phyloP scores from a whole-genome alignment of 495 filamentous ascomycete species.

The Penicillium manginii region DNA sequence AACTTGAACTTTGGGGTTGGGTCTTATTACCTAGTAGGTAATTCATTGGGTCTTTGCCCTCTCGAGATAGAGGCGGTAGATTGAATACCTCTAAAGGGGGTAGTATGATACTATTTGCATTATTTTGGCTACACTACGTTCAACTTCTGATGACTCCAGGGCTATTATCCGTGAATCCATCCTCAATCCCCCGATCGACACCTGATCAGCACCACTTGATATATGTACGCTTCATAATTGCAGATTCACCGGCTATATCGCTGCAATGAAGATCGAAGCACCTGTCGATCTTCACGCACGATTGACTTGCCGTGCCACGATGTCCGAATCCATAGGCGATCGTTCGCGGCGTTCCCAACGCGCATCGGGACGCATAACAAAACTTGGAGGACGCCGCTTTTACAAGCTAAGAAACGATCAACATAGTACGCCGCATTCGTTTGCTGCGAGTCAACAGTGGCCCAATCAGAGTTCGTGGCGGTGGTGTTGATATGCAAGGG shows the following conservation, averaged over 20 bases:
- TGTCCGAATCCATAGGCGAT: slow-evolving; percentile 2
- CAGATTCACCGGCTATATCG: not conserved
- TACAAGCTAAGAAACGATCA: slow-evolving; percentile 10
- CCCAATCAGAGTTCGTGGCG: slow-evolving; percentile 2
- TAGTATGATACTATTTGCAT: too few relatives aligned
- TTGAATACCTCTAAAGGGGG: too few relatives aligned
- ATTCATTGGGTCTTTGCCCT: too few relatives aligned
- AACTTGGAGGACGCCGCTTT: not conserved
- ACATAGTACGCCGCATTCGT: slow-evolving; percentile 10
- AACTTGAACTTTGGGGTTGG: too few relatives aligned
- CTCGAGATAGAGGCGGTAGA: too few relatives aligned
- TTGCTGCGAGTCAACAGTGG: not conserved
- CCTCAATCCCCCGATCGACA: not conserved
- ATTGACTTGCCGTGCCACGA: slow-evolving; percentile 14
- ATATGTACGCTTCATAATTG: not conserved
- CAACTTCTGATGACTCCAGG: too few relatives aligned
- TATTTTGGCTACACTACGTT: too few relatives aligned
- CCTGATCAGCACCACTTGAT: not conserved
- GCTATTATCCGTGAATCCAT: too few relatives aligned
- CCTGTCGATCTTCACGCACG: slow-evolving; percentile 9
- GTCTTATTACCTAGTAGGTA: too few relatives aligned
- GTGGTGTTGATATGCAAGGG: slow-evolving; percentile 15
- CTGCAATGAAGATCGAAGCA: not conserved
- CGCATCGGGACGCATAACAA: not conserved
- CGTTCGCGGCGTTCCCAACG: not conserved